phyloP scores from a whole-genome alignment of 2,329 filamentous ascomycete species.

The Thielaviopsis cerberus region DNA sequence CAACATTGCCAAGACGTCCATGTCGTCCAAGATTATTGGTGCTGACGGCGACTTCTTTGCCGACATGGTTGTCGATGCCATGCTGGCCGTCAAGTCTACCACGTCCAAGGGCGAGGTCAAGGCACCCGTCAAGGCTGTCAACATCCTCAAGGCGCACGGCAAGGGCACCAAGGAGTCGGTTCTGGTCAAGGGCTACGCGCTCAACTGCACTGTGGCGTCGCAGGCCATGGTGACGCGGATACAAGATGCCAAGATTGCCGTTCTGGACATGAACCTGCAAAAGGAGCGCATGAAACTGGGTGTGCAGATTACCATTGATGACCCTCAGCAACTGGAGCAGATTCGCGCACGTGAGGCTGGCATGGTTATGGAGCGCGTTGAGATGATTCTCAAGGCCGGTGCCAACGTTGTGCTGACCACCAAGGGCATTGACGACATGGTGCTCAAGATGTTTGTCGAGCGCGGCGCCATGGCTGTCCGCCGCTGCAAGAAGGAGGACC shows the following conservation, averaged over 20 bases:
- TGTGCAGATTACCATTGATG: slow-evolving; percentile 94
- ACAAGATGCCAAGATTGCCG: slow-evolving; percentile 86
- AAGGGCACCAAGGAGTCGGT: slow-evolving; percentile 79
- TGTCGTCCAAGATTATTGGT: slow-evolving; percentile 98
- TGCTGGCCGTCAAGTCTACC: slow-evolving; percentile 80
- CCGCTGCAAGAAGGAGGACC: slow-evolving; percentile 95
- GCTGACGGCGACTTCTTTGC: slow-evolving; percentile 91
- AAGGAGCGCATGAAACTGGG: slow-evolving; percentile 99
- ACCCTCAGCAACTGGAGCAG: slow-evolving; percentile 92
- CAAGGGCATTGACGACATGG: slow-evolving; percentile 94
- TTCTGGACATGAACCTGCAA: slow-evolving; percentile 93
- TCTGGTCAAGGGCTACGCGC: slow-evolving; percentile 84
- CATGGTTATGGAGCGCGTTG: slow-evolving; percentile 82
- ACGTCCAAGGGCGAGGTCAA: slow-evolving; percentile 83
- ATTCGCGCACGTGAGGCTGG: slow-evolving; percentile 83
- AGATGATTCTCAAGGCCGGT: slow-evolving; percentile 94
- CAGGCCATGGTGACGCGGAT: slow-evolving; percentile 94
- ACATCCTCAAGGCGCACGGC: slow-evolving; percentile 94
- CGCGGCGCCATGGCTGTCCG: slow-evolving; percentile 88
- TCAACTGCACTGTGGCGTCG: slow-evolving; percentile 96
- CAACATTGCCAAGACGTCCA: slow-evolving; percentile 94
- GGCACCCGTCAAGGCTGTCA: slow-evolving; percentile 97
- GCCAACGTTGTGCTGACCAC: slow-evolving; percentile 94
- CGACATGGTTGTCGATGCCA: slow-evolving; percentile 91
- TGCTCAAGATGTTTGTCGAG: slow-evolving; percentile 86